Conservation (phyloP, 345 rosid genomes). For the Anacardium occidentale region DNA sequence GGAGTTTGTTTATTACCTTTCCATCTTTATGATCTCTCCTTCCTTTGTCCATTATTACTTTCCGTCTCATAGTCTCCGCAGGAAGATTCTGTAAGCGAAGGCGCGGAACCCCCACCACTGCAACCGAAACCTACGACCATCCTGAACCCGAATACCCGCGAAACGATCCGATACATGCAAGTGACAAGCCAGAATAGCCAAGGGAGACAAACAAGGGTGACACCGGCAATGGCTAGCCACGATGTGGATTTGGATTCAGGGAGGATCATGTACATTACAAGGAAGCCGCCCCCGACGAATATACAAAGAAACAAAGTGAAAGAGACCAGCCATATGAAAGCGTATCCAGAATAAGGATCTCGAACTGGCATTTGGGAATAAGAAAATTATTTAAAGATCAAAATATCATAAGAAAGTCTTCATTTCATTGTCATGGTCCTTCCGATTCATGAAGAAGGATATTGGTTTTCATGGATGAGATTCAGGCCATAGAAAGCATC, state of each 20-base stretch:
- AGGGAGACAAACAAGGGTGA: conserved; percentile 65
- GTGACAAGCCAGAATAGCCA: conserved; percentile 80
- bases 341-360: conserved; percentile 62
- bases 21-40: not conserved
- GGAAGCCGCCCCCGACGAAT: conserved; percentile 59
- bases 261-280: conserved; percentile 45
- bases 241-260: conserved; percentile 42
- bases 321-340: conserved; percentile 59
- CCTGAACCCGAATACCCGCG: conserved; percentile 60
- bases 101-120: not conserved
- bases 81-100: no score
- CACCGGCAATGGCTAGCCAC: conserved; percentile 63
- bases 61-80: no score
- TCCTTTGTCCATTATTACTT: not conserved
- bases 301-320: conserved; percentile 43
- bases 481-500: not conserved
- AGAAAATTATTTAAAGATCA: not conserved
- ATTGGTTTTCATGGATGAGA: not conserved
- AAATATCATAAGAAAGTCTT: not conserved
- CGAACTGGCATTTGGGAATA: conserved; percentile 58
- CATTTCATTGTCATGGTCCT: conserved; percentile 30
- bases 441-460: conserved; percentile 1
- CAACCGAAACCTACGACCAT: conserved; percentile 33
- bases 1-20: not conserved
- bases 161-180: conserved; percentile 53